phyloP scores from a whole-genome alignment of 768 basidiomycete genomes.

The Lactarius vividus region DNA sequence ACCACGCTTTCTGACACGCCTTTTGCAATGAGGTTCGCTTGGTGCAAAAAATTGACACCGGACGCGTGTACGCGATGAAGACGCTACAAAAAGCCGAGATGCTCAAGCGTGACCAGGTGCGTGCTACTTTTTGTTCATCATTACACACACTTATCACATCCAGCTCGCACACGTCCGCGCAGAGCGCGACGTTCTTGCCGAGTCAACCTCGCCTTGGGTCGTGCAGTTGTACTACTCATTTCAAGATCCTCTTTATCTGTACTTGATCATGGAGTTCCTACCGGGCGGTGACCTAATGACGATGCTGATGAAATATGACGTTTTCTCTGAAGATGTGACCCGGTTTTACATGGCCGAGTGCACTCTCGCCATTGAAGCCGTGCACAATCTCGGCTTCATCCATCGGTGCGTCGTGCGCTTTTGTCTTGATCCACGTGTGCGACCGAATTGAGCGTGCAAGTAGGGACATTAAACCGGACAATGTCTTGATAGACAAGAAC shows the following conservation, averaged over 20 bases:
- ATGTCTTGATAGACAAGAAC: slow-evolving; percentile 95
- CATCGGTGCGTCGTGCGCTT: slow-evolving; percentile 64
- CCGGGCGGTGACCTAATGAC: slow-evolving; percentile 99
- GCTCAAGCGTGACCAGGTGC: slow-evolving; percentile 97
- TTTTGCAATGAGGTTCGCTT: slow-evolving; percentile 64
- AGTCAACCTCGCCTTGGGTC: slow-evolving; percentile 94
- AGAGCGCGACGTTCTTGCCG: slow-evolving; percentile 93
- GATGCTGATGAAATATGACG: slow-evolving; percentile 99
- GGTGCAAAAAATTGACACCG: slow-evolving; percentile 94
- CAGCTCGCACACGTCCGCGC: slow-evolving; percentile 98
- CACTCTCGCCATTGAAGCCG: slow-evolving; percentile 94
- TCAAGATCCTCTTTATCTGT: slow-evolving; percentile 89
- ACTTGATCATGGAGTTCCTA: slow-evolving; percentile 98
- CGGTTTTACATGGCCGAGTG: slow-evolving; percentile 98
- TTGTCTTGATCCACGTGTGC: neutral
- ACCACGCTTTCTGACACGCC: slow-evolving; percentile 6
- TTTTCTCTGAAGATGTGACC: slow-evolving; percentile 98
- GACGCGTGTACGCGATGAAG: slow-evolving; percentile 99
- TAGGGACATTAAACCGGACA: slow-evolving; percentile 99
- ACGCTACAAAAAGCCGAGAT: slow-evolving; percentile 95
- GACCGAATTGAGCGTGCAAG: slow-evolving; percentile 15
- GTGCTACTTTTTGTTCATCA: slow-evolving; percentile 28
- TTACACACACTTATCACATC: neutral
- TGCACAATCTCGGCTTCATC: slow-evolving; percentile 96
- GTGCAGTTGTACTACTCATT: slow-evolving; percentile 97